A percentile compares a stretch with the other conserved stretches of the same genome.
These are phyloP conservation scores for Cystofilobasidium capitatum DNA, from an alignment of 768 basidiomycete species.

Conservation along the genomic window DNA sequence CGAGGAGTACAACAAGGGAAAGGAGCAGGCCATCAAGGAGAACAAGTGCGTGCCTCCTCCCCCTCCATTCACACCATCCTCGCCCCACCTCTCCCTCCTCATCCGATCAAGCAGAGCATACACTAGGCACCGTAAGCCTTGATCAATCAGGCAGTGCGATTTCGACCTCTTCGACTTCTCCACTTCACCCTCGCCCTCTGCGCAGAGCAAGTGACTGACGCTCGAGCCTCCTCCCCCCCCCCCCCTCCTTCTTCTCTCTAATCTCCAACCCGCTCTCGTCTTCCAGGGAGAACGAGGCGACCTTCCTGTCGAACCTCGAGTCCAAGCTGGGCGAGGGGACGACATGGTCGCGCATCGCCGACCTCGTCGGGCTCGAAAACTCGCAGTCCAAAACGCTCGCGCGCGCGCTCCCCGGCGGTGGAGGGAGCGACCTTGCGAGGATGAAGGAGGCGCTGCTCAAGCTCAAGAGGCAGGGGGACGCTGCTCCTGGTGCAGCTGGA, in stretches of 20 bases:
- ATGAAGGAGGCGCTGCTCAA: constrained; percentile 88
- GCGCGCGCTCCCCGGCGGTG: constrained; percentile 73
- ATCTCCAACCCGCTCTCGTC: neutral
- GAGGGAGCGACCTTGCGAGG: constrained; percentile 73
- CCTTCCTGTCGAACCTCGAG: constrained; percentile 61
- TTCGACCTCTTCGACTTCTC: too few species aligned
- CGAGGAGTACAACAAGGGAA: constrained; percentile 58
- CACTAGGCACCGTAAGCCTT: neutral
- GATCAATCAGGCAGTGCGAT: neutral
- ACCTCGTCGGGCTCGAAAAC: constrained; percentile 76
- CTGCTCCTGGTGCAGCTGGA: constrained; percentile 84
- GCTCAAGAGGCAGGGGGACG: constrained; percentile 77
- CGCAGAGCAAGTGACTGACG: neutral
- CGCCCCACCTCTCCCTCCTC: constrained; percentile 8
- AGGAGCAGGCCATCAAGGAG: constrained; percentile 79
- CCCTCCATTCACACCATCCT: neutral
- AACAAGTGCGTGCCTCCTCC: constrained; percentile 65
- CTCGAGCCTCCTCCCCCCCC: neutral
- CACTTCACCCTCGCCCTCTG: too few species aligned
- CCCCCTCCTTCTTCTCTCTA: neutral
- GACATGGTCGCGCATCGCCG: constrained; percentile 90
- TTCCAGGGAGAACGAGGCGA: constrained; percentile 74
- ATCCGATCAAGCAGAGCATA: neutral
- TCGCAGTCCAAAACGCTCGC: constrained; percentile 95
- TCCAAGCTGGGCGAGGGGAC: constrained; percentile 77